Evolutionary conservation across 345 rosid species (phyloP).

Genomic region (Syzygium aqueum): DNA sequence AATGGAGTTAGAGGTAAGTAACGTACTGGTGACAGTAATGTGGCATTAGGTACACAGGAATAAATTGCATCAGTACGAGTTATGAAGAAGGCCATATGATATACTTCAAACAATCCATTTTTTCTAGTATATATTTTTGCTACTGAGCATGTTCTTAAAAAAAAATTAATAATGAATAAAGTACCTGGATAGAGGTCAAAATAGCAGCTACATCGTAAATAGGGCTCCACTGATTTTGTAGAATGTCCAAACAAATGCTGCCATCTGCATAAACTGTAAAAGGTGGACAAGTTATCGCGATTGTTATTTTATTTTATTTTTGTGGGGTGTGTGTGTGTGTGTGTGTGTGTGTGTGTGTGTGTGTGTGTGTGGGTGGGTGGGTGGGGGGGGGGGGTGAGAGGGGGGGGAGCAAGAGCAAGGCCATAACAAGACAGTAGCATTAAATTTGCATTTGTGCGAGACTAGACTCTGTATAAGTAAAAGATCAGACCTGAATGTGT

Average conservation of each 20-base stretch:
- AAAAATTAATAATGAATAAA: background rate
- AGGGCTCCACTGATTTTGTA: conserved; percentile 86
- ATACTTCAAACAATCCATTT: background rate
- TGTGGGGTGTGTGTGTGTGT: too few species aligned
- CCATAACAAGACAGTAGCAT: background rate
- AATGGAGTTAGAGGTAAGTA: background rate
- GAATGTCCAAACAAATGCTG: conserved; percentile 78
- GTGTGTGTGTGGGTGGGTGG: too few species aligned
- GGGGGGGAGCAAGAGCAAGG: background rate
- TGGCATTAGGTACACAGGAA: background rate
- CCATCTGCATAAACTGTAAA: conserved; percentile 74
- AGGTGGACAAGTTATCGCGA: background rate
- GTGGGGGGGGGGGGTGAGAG: background rate
- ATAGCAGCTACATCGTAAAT: conserved; percentile 83
- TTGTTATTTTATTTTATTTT: background rate
- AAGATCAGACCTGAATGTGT: background rate
- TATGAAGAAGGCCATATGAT: background rate
- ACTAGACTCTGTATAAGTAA: background rate
- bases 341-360: too few species aligned
- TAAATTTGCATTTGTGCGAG: too few species aligned
- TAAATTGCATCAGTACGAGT: background rate
- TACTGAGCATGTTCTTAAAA: background rate
- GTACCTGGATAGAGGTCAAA: conserved; percentile 77
- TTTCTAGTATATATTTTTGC: background rate
- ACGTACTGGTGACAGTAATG: background rate